Percentiles rank a stretch among this genome's conserved stretches.
phyloP scores from a whole-genome alignment of 352 stramenopile species.

The Phytophthora aleatoria region DNA sequence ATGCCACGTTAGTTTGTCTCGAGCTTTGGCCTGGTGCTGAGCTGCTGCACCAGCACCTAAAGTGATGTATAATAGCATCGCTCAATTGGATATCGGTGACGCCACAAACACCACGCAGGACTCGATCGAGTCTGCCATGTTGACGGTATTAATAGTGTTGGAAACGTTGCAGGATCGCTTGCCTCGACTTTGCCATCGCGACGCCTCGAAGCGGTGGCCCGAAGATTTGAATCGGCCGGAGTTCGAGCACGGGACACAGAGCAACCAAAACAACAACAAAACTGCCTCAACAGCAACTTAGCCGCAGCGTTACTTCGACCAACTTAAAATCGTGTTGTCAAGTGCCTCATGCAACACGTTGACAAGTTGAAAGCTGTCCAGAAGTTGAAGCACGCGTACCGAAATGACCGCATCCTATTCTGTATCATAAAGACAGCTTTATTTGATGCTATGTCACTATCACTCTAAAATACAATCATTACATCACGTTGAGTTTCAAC shows the following conservation, averaged over 20 bases:
- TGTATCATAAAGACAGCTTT: not conserved
- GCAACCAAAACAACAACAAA: not conserved
- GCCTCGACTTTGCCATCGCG: constrained; percentile 14
- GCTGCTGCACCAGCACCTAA: too few species aligned
- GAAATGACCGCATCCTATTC: not conserved
- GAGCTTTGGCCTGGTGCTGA: not conserved
- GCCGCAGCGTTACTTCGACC: not conserved
- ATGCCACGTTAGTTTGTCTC: not conserved
- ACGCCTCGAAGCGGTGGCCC: constrained; percentile 19
- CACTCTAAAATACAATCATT: not conserved
- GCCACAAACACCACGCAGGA: not conserved
- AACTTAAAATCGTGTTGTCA: constrained; percentile 1
- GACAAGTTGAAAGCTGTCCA: not conserved
- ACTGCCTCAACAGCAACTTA: not conserved
- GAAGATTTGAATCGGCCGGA: constrained; percentile 20
- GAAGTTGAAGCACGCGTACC: not conserved
- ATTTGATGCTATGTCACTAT: not conserved
- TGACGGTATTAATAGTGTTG: constrained; percentile 8
- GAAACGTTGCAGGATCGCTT: constrained; percentile 20
- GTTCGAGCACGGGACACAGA: constrained; percentile 14
- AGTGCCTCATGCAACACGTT: not conserved
- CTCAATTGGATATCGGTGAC: not conserved
- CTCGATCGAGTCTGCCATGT: not conserved
- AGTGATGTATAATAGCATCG: too few species aligned
- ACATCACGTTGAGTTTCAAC: not conserved